Percentiles rank a stretch among this genome's conserved stretches.
phyloP scores from a whole-genome alignment of 2,329 filamentous ascomycete species.

The Paramyrothecium roridum region DNA sequence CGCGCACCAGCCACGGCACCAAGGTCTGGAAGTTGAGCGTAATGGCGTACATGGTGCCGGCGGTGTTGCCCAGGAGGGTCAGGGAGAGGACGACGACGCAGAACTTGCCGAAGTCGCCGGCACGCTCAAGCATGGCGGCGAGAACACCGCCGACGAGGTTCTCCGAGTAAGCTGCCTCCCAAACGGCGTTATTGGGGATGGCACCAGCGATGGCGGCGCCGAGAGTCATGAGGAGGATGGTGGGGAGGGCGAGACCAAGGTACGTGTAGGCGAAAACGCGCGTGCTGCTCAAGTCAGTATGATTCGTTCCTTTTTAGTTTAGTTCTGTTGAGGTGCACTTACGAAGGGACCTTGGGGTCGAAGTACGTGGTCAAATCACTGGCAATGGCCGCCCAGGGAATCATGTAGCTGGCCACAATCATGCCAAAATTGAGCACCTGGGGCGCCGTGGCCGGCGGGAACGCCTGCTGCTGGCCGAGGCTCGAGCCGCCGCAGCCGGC shows the following conservation, averaged over 20 bases:
- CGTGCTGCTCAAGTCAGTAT: slow-evolving; percentile 20
- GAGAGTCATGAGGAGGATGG: slow-evolving; percentile 57
- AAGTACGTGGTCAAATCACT: slow-evolving; percentile 62
- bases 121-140: slow-evolving; percentile 54
- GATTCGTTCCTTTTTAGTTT: not conserved
- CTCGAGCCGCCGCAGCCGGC: slow-evolving; percentile 49
- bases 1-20: slow-evolving; percentile 49
- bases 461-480: slow-evolving; percentile 43
- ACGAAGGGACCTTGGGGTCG: slow-evolving; percentile 51
- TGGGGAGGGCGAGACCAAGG: slow-evolving; percentile 50
- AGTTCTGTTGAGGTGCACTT: slow-evolving; percentile 11
- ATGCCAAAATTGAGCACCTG: slow-evolving; percentile 55
- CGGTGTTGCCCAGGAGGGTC: slow-evolving; percentile 56
- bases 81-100: slow-evolving; percentile 56
- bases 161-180: slow-evolving; percentile 50
- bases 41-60: slow-evolving; percentile 59
- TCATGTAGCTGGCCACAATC: slow-evolving; percentile 60
- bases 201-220: slow-evolving; percentile 64
- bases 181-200: slow-evolving; percentile 48
- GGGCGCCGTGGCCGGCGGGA: slow-evolving; percentile 38
- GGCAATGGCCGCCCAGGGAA: slow-evolving; percentile 57
- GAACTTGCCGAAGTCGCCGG: slow-evolving; percentile 60
- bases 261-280: slow-evolving; percentile 55
- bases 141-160: slow-evolving; percentile 57
- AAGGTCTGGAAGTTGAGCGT: slow-evolving; percentile 64